phyloP scores from a whole-genome alignment of 805 yeast genomes.

The Torulaspora gathmanii region DNA sequence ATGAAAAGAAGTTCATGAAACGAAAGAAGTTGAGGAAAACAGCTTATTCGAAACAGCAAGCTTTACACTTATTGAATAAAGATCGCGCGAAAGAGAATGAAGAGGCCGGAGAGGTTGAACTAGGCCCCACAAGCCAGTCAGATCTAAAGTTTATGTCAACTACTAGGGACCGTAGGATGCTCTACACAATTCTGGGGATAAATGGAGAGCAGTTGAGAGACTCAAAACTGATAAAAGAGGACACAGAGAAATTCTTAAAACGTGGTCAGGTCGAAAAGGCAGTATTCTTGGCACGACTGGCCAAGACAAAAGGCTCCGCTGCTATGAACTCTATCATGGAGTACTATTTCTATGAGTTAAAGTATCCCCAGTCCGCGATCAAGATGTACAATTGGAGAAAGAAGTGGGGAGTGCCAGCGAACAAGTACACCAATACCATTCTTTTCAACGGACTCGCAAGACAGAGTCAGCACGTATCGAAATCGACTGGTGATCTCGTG shows the following conservation, averaged over 20 bases:
- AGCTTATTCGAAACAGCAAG: constrained; percentile 29
- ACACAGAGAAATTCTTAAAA: constrained; percentile 48
- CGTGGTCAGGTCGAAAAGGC: constrained; percentile 53
- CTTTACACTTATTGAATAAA: constrained; percentile 22
- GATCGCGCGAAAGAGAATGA: constrained; percentile 19
- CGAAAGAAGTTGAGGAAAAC: constrained; percentile 23
- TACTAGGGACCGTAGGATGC: constrained; percentile 43
- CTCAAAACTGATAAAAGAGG: constrained; percentile 50
- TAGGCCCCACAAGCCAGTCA: constrained; percentile 38
- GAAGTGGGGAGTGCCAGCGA: constrained; percentile 55
- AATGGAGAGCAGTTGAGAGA: constrained; percentile 55
- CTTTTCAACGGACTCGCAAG: constrained; percentile 44
- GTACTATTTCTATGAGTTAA: constrained; percentile 41
- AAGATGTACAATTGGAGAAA: constrained; percentile 51
- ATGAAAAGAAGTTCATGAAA: constrained; percentile 11
- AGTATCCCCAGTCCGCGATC: constrained; percentile 46
- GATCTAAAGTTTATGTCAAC: constrained; percentile 33
- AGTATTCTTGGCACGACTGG: constrained; percentile 43
- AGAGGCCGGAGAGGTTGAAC: constrained; percentile 20
- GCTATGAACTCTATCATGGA: constrained; percentile 60
- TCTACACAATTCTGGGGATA: constrained; percentile 55
- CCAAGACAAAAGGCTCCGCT: constrained; percentile 48
- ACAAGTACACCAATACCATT: constrained; percentile 46
- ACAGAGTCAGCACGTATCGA: constrained; percentile 30
- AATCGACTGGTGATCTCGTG: constrained; percentile 36